Percentiles rank a stretch among this genome's conserved stretches.
Conservation (phyloP, 164 flowering plant genomes). For the Annona cherimola region DNA sequence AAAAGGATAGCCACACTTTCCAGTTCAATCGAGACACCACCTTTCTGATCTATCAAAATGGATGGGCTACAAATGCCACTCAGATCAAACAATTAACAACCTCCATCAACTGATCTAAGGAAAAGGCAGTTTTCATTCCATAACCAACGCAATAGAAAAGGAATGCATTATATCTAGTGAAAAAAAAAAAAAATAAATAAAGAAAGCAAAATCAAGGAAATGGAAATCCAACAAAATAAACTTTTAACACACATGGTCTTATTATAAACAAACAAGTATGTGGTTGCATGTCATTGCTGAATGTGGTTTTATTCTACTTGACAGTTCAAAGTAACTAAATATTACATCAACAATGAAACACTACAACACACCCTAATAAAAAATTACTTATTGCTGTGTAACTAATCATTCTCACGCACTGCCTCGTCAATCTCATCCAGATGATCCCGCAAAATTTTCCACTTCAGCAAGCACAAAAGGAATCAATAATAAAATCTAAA, state of each 20-base stretch:
- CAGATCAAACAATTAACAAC: neutral
- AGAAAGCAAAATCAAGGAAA: neutral
- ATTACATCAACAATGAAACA: no score
- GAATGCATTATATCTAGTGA: neutral
- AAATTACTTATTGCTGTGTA: neutral
- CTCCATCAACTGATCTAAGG: no score
- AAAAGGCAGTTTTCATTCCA: no score
- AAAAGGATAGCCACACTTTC: neutral
- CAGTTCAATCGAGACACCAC: neutral
- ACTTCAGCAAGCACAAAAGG: slow-evolving; percentile 15
- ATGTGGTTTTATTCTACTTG: neutral
- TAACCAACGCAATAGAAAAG: no score
- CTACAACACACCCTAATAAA: neutral
- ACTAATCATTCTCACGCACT: slow-evolving; percentile 36
- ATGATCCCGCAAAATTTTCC: slow-evolving; percentile 31
- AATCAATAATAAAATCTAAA: neutral
- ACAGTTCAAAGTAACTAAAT: neutral
- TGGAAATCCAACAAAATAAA: neutral
- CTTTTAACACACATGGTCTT: no score
- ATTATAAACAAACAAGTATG: no score
- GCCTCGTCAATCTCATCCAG: slow-evolving; percentile 44
- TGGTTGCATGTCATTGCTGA: no score
- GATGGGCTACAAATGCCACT: neutral
- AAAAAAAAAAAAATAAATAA: no score
- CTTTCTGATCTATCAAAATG: neutral